A percentile compares a stretch with the other conserved stretches of the same genome.
These are phyloP conservation scores for Lachnellula suecica DNA, from an alignment of 2,329 filamentous ascomycete genomes.

Conservation along the genomic window DNA sequence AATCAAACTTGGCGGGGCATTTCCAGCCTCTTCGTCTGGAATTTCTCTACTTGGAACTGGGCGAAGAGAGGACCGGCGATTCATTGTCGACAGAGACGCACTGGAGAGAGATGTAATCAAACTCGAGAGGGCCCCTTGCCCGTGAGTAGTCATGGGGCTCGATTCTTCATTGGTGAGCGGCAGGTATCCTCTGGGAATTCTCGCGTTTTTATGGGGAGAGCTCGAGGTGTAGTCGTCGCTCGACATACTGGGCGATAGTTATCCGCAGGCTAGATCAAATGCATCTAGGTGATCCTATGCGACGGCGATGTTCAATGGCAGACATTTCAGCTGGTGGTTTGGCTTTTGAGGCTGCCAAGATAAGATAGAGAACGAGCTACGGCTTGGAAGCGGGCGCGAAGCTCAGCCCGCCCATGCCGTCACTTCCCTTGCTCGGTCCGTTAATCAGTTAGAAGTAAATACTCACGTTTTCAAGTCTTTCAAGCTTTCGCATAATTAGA, in stretches of 20 bases:
- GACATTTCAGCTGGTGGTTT: background rate
- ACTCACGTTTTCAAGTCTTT: too few species aligned
- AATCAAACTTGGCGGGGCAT: conserved; percentile 2
- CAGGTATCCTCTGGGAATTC: conserved; percentile 26
- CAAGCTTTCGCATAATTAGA: too few species aligned
- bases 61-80: conserved; percentile 19
- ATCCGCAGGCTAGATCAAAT: too few species aligned
- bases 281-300: background rate
- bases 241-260: conserved; percentile 9
- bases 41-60: conserved; percentile 19
- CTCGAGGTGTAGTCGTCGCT: conserved; percentile 7
- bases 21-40: conserved; percentile 22
- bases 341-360: background rate
- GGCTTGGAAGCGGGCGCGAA: too few species aligned
- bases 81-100: conserved; percentile 20
- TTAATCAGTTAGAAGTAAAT: too few species aligned
- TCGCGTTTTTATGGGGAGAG: conserved; percentile 22
- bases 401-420: background rate
- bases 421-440: too few species aligned
- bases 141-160: conserved; percentile 32
- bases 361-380: too few species aligned
- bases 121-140: conserved; percentile 26
- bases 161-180: conserved; percentile 27
- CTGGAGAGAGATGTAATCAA: conserved; percentile 32
- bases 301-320: background rate